phyloP scores from a whole-genome alignment of 768 basidiomycete genomes.

The Hortiboletus flavorubellus region DNA sequence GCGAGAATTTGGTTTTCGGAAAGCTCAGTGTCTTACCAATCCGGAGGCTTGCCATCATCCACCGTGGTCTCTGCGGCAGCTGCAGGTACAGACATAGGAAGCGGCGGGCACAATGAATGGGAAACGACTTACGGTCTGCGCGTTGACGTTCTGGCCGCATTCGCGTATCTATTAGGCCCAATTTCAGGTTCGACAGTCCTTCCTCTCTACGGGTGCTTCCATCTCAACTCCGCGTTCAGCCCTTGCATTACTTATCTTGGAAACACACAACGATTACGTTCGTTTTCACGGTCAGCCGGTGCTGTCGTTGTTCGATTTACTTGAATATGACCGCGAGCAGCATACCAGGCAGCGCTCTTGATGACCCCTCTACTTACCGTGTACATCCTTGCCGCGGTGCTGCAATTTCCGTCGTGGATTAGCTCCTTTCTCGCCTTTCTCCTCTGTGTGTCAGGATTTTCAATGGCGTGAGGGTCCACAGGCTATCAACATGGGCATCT shows the following conservation, averaged over 20 bases:
- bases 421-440: conserved; percentile 46
- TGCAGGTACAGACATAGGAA: conserved; percentile 37
- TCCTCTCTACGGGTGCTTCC: not conserved
- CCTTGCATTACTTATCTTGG: conserved; percentile 60
- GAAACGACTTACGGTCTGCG: conserved; percentile 66
- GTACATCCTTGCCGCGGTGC: conserved; percentile 51
- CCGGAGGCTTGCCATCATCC: conserved; percentile 61
- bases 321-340: conserved; percentile 36
- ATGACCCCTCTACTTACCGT: conserved; percentile 59
- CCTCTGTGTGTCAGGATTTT: conserved; percentile 40
- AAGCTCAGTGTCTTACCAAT: conserved; percentile 58
- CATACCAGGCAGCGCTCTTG: conserved; percentile 75
- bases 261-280: conserved; percentile 73
- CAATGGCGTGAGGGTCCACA: conserved; percentile 51
- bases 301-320: conserved; percentile 1
- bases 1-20: conserved; percentile 53
- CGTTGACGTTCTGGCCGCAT: conserved; percentile 63
- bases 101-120: conserved; percentile 54
- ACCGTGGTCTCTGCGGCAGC: conserved; percentile 39
- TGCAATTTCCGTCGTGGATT: conserved; percentile 53
- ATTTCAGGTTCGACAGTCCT: conserved; percentile 54
- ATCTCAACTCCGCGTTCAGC: conserved; percentile 37
- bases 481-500: not conserved
- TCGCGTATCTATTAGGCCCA: conserved; percentile 66
- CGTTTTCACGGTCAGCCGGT: conserved; percentile 65